Base-by-base conservation (phyloP, 1,284 basidiomycete species). In the Neolentinus lepideus region DNA sequence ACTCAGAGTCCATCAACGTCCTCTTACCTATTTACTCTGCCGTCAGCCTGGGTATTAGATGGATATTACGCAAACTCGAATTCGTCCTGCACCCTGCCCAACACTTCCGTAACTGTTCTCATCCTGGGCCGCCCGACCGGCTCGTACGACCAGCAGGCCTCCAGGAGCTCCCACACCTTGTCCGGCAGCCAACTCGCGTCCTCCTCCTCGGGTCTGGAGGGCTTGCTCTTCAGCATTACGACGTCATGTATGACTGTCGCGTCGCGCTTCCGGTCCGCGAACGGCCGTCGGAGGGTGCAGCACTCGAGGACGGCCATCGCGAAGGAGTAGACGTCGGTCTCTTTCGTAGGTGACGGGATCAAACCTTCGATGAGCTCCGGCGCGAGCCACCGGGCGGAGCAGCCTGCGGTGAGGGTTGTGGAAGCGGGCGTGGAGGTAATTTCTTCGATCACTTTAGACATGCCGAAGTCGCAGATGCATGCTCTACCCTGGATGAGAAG, bases 221-320 rank as follows among this genome's bases (percentile, higher is more conserved):
- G 81, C 10, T 63, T 66, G 57, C 69, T 63, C 43, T 67, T 64
- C 46, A 70, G 62, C 1, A 65, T 62, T 1, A 69, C 58, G 19
- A 81, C 67, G 56, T 74, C 73, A 56, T 68, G 69, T 45, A 82
- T 72, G 31, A 84, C 79, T 26, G 71, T 66, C 12, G 77, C 67
- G 58, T 81, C 79, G 22, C 74, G 68, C 59, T 66, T 76, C 48
- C 69, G 69, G 53, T 79, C 69, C 6, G 74, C 64, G 61, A 75
- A 83, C 0, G 82, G 82, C 38, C 64, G 64, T 51, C 75, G 74
- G 52, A 73, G 71, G 2, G 79, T 81, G 45, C 79, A 62, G 50
- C 82, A 71, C 60, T 84, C 81, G 19, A 83, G 68, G 46, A 80
- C 70, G 14, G 77, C 71, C 82, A 84, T 84, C 4, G 74, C 77